A percentile compares a stretch with the other conserved stretches of the same genome.
Evolutionary conservation across 1,284 basidiomycete species (phyloP).

Genomic region (Ganoderma sinense): DNA sequence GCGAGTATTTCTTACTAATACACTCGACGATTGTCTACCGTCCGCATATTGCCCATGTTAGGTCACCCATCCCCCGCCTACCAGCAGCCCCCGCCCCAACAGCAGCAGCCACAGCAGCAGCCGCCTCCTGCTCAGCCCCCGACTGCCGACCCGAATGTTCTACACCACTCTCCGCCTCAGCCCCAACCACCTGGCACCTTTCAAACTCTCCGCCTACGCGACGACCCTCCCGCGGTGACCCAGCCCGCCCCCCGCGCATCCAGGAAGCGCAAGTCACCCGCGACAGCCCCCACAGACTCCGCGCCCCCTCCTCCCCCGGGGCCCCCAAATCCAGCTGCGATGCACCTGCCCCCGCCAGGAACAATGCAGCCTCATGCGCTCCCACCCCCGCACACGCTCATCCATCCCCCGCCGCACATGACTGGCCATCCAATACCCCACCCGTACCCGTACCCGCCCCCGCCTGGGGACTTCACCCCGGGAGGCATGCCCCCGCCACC

Average conservation of each 20-base stretch:
- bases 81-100: slow-evolving; percentile 42
- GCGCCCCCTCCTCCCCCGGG: slow-evolving; percentile 29
- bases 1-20: slow-evolving; percentile 47
- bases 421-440: slow-evolving; percentile 30
- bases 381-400: slow-evolving; percentile 38
- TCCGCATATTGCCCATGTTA: slow-evolving; percentile 44
- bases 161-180: slow-evolving; percentile 36
- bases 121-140: slow-evolving; percentile 35
- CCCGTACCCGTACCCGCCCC: slow-evolving; percentile 30
- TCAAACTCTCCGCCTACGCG: slow-evolving; percentile 68
- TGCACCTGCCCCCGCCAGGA: slow-evolving; percentile 39
- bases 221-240: slow-evolving; percentile 53
- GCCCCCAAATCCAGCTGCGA: slow-evolving; percentile 45
- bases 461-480: slow-evolving; percentile 53
- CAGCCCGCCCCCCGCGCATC: slow-evolving; percentile 40
- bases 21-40: slow-evolving; percentile 35
- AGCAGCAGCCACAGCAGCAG: slow-evolving; percentile 41
- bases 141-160: slow-evolving; percentile 34
- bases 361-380: slow-evolving; percentile 41
- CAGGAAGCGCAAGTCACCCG: slow-evolving; percentile 48
- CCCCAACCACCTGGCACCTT: slow-evolving; percentile 47
- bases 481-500: slow-evolving; percentile 56
- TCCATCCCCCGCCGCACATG: slow-evolving; percentile 35
- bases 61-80: slow-evolving; percentile 43
- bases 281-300: slow-evolving; percentile 49